Conservation (phyloP, 2,329 filamentous ascomycete genomes). For the Eurotiales sp. region DNA sequence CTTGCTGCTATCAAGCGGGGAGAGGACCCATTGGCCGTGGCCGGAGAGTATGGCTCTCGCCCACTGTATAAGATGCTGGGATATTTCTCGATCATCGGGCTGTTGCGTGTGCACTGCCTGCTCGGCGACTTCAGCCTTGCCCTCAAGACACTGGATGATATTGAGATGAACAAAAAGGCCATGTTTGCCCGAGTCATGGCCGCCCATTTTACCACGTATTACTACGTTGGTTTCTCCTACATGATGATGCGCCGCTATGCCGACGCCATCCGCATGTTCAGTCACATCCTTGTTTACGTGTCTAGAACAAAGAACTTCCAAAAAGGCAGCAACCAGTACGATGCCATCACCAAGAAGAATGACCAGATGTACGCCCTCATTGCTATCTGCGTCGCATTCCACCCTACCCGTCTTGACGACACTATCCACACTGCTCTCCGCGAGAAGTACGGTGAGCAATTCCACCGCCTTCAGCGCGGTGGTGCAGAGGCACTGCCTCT, state of each 20-base stretch:
- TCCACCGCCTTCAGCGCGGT: slow-evolving; percentile 92
- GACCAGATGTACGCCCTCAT: slow-evolving; percentile 99
- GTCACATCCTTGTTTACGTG: slow-evolving; percentile 98
- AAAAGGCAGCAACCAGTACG: slow-evolving; percentile 85
- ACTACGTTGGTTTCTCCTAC: slow-evolving; percentile 99
- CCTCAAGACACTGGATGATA: slow-evolving; percentile 97
- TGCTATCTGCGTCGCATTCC: slow-evolving; percentile 97
- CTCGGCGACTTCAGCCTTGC: slow-evolving; percentile 97
- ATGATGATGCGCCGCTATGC: slow-evolving; percentile 99
- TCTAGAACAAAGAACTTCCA: slow-evolving; percentile 99
- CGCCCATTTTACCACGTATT: slow-evolving; percentile 99
- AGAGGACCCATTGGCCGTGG: slow-evolving; percentile 82
- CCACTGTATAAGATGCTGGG: slow-evolving; percentile 97
- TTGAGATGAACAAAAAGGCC: slow-evolving; percentile 99
- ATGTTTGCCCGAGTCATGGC: slow-evolving; percentile 99
- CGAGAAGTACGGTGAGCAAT: slow-evolving; percentile 99
- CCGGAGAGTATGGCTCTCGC: slow-evolving; percentile 91
- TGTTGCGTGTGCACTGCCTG: slow-evolving; percentile 92
- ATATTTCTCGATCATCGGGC: slow-evolving; percentile 98
- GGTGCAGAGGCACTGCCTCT: slow-evolving; percentile 92
- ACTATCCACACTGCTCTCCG: slow-evolving; percentile 97
- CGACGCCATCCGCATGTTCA: slow-evolving; percentile 99
- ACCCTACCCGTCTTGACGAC: slow-evolving; percentile 94
- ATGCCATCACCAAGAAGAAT: slow-evolving; percentile 99
- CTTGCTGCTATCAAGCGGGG: slow-evolving; percentile 89